Evolutionary conservation across 495 filamentous ascomycete species (phyloP).

Genomic region (Choiromyces venosus): DNA sequence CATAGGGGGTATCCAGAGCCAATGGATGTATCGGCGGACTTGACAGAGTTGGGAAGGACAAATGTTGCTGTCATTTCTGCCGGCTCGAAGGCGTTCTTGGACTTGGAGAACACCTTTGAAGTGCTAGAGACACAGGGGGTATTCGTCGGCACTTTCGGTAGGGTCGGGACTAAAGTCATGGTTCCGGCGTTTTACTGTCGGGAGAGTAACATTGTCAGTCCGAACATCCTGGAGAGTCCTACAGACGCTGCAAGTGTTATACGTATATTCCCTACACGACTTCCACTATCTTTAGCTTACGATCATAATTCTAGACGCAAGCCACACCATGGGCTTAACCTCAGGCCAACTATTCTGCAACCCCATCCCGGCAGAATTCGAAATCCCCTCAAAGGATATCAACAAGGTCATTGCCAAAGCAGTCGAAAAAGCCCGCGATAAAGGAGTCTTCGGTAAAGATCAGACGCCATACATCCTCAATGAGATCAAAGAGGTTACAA

Average conservation of each 20-base stretch:
- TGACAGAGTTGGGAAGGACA: constrained; percentile 91
- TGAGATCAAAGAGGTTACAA: constrained; percentile 74
- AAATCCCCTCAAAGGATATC: constrained; percentile 68
- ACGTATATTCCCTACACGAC: constrained; percentile 49
- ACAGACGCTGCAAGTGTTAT: constrained; percentile 80
- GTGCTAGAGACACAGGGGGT: constrained; percentile 92
- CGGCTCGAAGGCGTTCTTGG: constrained; percentile 92
- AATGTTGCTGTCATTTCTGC: constrained; percentile 80
- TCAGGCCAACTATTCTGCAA: constrained; percentile 82
- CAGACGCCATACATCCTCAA: constrained; percentile 85
- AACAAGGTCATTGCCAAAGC: constrained; percentile 67
- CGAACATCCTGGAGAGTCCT: constrained; percentile 65
- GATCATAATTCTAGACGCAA: constrained; percentile 52
- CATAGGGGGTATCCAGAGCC: constrained; percentile 79
- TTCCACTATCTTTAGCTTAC: background rate
- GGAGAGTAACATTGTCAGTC: constrained; percentile 75
- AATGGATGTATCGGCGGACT: constrained; percentile 90
- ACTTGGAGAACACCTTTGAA: constrained; percentile 84
- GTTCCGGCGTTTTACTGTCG: constrained; percentile 87
- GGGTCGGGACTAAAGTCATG: constrained; percentile 57
- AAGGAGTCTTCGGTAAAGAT: constrained; percentile 64
- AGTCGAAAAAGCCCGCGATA: constrained; percentile 61
- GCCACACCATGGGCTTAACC: constrained; percentile 55
- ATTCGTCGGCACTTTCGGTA: constrained; percentile 76
- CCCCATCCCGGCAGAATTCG: constrained; percentile 67